Percentiles rank a stretch among this genome's conserved stretches.
These are phyloP conservation scores for Paramyrothecium roridum DNA, from an alignment of 2,329 filamentous ascomycete genomes.

Conservation along the genomic window DNA sequence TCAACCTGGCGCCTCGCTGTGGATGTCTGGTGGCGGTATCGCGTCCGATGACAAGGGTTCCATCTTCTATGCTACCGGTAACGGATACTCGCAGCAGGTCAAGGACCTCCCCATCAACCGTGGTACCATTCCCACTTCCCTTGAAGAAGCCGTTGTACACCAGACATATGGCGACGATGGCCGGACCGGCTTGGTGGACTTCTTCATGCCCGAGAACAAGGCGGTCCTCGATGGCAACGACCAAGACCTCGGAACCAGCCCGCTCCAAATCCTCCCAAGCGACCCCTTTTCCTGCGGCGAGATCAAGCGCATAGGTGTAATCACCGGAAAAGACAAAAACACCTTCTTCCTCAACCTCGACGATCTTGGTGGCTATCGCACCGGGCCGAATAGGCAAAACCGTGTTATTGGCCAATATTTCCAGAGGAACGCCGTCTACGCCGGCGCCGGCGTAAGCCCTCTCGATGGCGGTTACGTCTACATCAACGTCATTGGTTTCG, in stretches of 20 bases:
- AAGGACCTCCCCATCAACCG: constrained; percentile 2
- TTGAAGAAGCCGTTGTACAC: constrained; percentile 1
- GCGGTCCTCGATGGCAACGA: neutral
- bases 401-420: neutral
- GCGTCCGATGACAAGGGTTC: constrained; percentile 1
- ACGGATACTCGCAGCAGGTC: constrained; percentile 2
- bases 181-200: neutral
- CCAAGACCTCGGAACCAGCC: constrained; percentile 1
- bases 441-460: neutral
- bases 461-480: constrained; percentile 2
- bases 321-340: neutral
- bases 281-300: constrained; percentile 1
- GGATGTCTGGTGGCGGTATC: constrained; percentile 3
- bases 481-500: constrained; percentile 2
- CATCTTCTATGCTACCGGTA: constrained; percentile 2
- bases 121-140: neutral
- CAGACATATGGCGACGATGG: neutral
- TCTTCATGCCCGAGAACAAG: constrained; percentile 3
- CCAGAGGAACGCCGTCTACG: constrained; percentile 1
- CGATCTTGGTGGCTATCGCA: constrained; percentile 1
- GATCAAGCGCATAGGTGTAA: constrained; percentile 1
- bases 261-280: neutral
- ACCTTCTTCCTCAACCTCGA: constrained; percentile 1
- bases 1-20: neutral
- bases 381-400: neutral